phyloP scores from a whole-genome alignment of 495 filamentous ascomycete species.

The Bacidia rubella region DNA sequence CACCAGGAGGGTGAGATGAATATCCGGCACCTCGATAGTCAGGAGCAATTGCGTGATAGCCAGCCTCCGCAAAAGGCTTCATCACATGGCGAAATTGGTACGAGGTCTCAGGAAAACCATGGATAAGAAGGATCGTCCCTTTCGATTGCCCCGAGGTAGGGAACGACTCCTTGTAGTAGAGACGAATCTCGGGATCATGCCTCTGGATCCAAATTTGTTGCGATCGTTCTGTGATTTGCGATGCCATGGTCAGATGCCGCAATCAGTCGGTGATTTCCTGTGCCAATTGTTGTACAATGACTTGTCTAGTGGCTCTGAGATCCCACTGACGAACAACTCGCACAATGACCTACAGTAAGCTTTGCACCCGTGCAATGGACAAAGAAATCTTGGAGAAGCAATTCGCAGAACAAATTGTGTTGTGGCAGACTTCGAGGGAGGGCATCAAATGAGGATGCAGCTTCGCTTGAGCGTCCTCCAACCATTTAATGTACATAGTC shows the following conservation, averaged over 20 bases:
- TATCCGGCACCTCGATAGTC: conserved; percentile 35
- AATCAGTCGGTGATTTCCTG: too few species aligned
- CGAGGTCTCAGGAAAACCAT: conserved; percentile 32
- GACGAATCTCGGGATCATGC: conserved; percentile 17
- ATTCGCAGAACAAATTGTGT: too few species aligned
- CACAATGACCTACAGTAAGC: too few species aligned
- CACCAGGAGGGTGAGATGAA: conserved; percentile 25
- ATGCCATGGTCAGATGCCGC: neutral
- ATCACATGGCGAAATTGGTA: conserved; percentile 33
- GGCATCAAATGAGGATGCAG: too few species aligned
- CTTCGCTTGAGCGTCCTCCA: too few species aligned
- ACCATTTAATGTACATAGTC: too few species aligned
- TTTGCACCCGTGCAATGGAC: too few species aligned
- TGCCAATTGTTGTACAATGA: too few species aligned
- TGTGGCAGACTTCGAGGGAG: too few species aligned
- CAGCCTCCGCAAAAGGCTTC: conserved; percentile 24
- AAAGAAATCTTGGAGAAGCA: too few species aligned
- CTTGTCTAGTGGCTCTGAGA: too few species aligned
- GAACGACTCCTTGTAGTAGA: conserved; percentile 15
- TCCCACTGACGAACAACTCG: too few species aligned
- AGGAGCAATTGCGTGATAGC: conserved; percentile 29
- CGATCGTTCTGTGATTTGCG: neutral
- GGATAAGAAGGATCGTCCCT: conserved; percentile 17
- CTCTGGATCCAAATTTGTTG: conserved; percentile 17
- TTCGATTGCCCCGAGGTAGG: conserved; percentile 8